Base-by-base conservation (phyloP, 768 basidiomycete species). In the Strobilomyces dryophilus region DNA sequence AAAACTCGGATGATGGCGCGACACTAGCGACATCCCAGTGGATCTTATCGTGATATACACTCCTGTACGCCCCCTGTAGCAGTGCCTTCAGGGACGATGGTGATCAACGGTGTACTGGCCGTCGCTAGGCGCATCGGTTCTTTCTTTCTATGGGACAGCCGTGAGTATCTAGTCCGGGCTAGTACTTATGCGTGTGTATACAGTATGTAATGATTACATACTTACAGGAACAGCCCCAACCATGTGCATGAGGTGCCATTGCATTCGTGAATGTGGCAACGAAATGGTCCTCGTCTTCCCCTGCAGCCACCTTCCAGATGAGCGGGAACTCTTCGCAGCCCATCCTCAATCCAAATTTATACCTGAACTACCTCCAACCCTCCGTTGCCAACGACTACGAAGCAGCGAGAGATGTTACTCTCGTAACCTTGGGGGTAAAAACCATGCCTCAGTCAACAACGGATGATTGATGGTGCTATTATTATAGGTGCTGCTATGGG, bases 301-400 rank as follows among this genome's bases (percentile, higher is more conserved):
- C 47, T 5, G 20, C 29, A 5, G 17, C 26, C 15, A 14, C 40
- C 29, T n/a, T 31, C 32, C 4, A 17, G 12, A 60, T 61, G 55
- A 49, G 17, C 35, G 29, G 5, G 27, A 49, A 53, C 20, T 17
- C 27, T 14, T 44, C 59, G 20, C 41, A 32, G 18, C 49, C 55
- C 1, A 52, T 61, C 47, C 52, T 63, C 44, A 67, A 63, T 12
- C 63, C 66, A 14, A 27, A 24, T 3, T 40, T 61, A 39, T 66
- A 65, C 49, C 63, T 66, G 45, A 67, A 58, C 41, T 68, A 68
- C 49, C 63, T 66, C 40, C 26, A 47, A 18, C 66, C 66, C 8
- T 11, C 31, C 6, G 27, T 41, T 36, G 64, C 66, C 29, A 46
- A n/a, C 31, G 44, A 63, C 24, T 66, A 63, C 35, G 61, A 63